Evolutionary conservation across 2,329 filamentous ascomycete species (phyloP), one percentile per base, ranked within the genome.

Genomic region (Claviceps sp.): DNA sequence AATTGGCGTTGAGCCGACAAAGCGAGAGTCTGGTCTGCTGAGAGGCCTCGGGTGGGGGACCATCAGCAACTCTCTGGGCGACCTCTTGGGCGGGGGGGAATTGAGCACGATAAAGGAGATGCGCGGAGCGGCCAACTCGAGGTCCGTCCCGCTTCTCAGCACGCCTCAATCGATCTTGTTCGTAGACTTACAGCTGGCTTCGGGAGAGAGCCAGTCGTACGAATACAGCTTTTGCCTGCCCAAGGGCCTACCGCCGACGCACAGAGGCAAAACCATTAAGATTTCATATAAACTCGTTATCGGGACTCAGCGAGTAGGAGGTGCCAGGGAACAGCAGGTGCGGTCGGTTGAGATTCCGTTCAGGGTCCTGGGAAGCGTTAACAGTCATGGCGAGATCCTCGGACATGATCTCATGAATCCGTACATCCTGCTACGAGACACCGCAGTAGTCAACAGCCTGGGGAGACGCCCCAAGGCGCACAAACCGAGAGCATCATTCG

Each of bases 161-260:
- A 97, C 91, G 5, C 90, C 91, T 1, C 93, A 97, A 68, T 95
- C 89, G 2, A 88, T 98, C 55, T 72, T 98, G 13, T 98, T 98
- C 65, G 93, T 98, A 50, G 90, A 98, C 66, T 72, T 98, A 52
- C 82, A 85, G 60, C 77, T 98, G 22, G 84, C 79, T 6, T 90
- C 93, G 0, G 93, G 91, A 1, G 89, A 98, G 68, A 94, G 89
- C 66, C 84, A 81, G 59, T 85, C 83, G 47, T 98, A 86, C 62
- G 87, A 86, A 48, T 98, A 96, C 65, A 79, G 81, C 1, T 96
- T 96, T 65, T 84, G 79, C 45, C 71, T 98, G 51, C 93, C 93
- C 0, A 84, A 82, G 61, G 91, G 91, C 0, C 70, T 98, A n/a
- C 93, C 93, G 22, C 91, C 93, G 6, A 89, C 82, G 14, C 88